Evolutionary conservation across 2,329 filamentous ascomycete genomes (phyloP).

Genomic region (Tolypocladium inflatum): DNA sequence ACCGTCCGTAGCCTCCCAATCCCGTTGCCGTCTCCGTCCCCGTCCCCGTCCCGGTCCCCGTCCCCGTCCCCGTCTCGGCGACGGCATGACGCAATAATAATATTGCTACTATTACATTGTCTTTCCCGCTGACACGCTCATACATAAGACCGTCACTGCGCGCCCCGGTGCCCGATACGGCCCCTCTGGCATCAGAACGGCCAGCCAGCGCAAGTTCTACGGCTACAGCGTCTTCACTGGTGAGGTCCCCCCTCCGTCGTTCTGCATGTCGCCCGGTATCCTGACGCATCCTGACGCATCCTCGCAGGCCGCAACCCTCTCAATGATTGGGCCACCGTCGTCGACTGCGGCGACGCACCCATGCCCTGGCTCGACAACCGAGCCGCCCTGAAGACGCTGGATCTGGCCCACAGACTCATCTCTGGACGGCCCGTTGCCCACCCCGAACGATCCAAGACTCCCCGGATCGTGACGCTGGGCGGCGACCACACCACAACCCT

Average conservation of each 20-base stretch:
- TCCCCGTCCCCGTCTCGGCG: background rate
- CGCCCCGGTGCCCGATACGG: slow-evolving; percentile 54
- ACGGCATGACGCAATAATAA: background rate
- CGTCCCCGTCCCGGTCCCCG: background rate
- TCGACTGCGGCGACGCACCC: slow-evolving; percentile 66
- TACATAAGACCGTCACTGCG: slow-evolving; percentile 9
- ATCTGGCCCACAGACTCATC: slow-evolving; percentile 10
- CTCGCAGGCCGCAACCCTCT: slow-evolving; percentile 9
- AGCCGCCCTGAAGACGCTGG: slow-evolving; percentile 11
- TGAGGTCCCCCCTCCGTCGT: background rate
- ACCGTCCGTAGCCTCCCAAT: slow-evolving; percentile 9
- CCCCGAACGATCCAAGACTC: slow-evolving; percentile 4
- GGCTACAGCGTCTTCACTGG: slow-evolving; percentile 11
- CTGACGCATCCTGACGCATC: background rate
- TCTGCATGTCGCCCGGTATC: background rate
- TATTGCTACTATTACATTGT: no score
- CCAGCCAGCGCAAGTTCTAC: slow-evolving; percentile 50
- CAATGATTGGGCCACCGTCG: slow-evolving; percentile 55
- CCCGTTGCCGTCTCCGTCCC: background rate
- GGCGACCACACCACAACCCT: slow-evolving; percentile 63
- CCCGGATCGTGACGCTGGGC: slow-evolving; percentile 49
- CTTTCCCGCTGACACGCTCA: background rate
- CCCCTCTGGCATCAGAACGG: slow-evolving; percentile 71
- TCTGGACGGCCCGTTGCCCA: slow-evolving; percentile 6
- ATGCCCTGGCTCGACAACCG: slow-evolving; percentile 13